Percentiles rank a stretch among this genome's conserved stretches.
Conservation (phyloP, 768 basidiomycete species). For the Kondoa malvinella region DNA sequence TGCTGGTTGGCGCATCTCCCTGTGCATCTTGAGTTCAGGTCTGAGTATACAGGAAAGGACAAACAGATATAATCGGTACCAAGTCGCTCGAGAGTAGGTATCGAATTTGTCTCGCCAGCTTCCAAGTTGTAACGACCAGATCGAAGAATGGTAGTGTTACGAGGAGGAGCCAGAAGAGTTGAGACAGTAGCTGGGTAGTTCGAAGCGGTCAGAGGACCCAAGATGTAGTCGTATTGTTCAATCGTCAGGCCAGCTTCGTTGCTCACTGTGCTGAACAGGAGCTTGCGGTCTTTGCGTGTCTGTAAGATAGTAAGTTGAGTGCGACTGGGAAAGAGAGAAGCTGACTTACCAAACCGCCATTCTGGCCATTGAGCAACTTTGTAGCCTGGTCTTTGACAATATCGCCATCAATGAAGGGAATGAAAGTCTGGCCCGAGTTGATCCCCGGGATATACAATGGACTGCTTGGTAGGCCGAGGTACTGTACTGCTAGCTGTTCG, state of each 20-base stretch:
- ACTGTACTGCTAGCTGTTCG: conserved; percentile 29
- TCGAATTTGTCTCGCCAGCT: background rate
- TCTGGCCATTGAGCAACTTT: background rate
- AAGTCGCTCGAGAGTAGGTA: conserved; percentile 10
- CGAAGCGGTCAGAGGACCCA: conserved; percentile 32
- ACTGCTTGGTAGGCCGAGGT: conserved; percentile 8
- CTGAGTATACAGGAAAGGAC: background rate
- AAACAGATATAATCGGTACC: conserved; percentile 21
- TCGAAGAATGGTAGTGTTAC: conserved; percentile 37
- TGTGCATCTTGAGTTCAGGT: background rate
- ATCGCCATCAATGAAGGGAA: conserved; percentile 50
- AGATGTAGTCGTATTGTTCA: conserved; percentile 9
- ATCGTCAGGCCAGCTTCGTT: conserved; percentile 59
- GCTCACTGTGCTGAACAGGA: conserved; percentile 53
- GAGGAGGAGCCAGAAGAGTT: conserved; percentile 38
- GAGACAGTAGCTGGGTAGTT: conserved; percentile 36
- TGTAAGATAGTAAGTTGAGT: background rate
- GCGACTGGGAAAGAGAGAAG: background rate
- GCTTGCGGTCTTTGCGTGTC: conserved; percentile 10
- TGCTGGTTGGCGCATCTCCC: conserved; percentile 21
- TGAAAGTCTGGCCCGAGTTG: conserved; percentile 41
- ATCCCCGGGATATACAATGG: conserved; percentile 3
- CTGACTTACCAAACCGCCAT: background rate
- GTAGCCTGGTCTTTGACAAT: conserved; percentile 39
- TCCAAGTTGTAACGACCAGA: conserved; percentile 15